Evolutionary conservation across 768 basidiomycete species (phyloP).

Genomic region (Chalciporus pseudorubinellus): DNA sequence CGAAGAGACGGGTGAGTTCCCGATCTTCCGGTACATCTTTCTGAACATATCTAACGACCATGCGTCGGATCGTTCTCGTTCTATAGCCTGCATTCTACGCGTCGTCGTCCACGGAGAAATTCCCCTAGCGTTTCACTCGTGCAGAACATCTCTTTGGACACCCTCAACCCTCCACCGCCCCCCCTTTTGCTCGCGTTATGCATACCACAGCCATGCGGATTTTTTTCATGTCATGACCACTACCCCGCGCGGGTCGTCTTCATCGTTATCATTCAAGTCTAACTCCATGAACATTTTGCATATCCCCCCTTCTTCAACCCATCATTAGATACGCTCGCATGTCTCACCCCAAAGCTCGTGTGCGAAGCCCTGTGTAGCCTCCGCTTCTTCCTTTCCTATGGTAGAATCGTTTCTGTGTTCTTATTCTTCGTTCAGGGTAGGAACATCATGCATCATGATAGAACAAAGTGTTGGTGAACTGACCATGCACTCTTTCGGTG

Average conservation of each 20-base stretch:
- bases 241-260: no score
- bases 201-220: not conserved
- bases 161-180: no score
- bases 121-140: not conserved
- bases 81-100: slow-evolving; percentile 4
- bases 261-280: no score
- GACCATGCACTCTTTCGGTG: no score
- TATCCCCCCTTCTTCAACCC: not conserved
- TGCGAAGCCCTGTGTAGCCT: no score
- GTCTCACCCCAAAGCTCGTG: not conserved
- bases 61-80: not conserved
- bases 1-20: not conserved
- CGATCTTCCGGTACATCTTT: no score
- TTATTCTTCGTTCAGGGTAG: not conserved
- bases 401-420: not conserved
- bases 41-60: not conserved
- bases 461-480: no score
- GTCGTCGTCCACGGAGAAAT: slow-evolving; percentile 1
- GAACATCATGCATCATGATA: not conserved
- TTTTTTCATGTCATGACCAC: no score
- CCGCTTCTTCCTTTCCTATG: not conserved
- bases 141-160: no score
- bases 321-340: not conserved
- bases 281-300: no score
- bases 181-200: no score